Evolutionary conservation across 192 early-diverging fungal species (phyloP).

Genomic region (Pilaira anomala): DNA sequence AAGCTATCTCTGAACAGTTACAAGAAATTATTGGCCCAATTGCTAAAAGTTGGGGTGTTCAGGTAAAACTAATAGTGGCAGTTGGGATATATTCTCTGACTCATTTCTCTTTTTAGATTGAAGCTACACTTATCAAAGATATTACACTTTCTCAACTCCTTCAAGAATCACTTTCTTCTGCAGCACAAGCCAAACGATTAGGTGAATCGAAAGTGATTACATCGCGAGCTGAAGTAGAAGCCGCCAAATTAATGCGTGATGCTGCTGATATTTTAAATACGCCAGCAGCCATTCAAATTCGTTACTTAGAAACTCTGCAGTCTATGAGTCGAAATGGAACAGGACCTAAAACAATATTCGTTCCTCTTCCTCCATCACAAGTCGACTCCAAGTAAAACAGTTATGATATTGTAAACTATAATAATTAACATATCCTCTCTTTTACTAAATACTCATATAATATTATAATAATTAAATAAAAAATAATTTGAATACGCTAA

Average conservation of each 20-base stretch:
- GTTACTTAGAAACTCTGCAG: constrained; percentile 82
- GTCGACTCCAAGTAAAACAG: too few relatives aligned
- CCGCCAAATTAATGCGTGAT: constrained; percentile 89
- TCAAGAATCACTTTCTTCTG: constrained; percentile 80
- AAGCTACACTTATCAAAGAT: constrained; percentile 86
- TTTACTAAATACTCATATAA: background rate
- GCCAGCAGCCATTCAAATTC: constrained; percentile 68
- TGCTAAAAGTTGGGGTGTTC: constrained; percentile 77
- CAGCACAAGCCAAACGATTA: constrained; percentile 83
- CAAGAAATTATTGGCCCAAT: constrained; percentile 79
- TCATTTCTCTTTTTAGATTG: constrained; percentile 35
- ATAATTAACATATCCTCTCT: too few relatives aligned
- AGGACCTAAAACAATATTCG: constrained; percentile 73
- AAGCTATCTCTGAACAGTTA: constrained; percentile 80
- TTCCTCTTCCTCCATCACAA: constrained; percentile 41
- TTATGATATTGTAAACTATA: too few relatives aligned
- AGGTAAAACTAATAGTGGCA: constrained; percentile 34
- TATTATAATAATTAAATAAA: background rate
- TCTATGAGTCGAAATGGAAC: constrained; percentile 67
- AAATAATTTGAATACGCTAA: background rate
- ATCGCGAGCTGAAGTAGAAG: constrained; percentile 69
- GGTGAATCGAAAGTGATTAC: constrained; percentile 89
- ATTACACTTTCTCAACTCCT: constrained; percentile 71
- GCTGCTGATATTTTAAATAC: constrained; percentile 90
- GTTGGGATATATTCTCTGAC: background rate